Evolutionary conservation across 768 basidiomycete genomes (phyloP).

Genomic region (Amanita jacksonii): DNA sequence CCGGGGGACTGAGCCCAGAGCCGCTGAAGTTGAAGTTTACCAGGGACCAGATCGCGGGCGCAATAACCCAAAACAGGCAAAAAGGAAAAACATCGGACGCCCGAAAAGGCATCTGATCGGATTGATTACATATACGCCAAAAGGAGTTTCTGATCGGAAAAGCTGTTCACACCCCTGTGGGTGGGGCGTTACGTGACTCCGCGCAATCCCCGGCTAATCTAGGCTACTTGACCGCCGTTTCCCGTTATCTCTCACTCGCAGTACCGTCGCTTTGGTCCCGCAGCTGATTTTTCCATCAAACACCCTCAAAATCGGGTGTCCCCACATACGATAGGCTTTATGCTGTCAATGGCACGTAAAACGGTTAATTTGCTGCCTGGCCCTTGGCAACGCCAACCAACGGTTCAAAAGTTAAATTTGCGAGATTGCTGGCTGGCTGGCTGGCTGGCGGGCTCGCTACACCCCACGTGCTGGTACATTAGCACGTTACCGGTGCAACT

Average conservation of each 20-base stretch:
- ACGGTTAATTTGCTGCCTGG: no score
- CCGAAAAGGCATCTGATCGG: conserved; percentile 3
- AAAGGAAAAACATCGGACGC: neutral
- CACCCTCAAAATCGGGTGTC: conserved; percentile 7
- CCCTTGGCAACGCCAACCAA: no score
- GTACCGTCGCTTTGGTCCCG: no score
- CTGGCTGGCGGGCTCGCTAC: no score
- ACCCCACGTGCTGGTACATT: no score
- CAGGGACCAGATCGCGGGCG: conserved; percentile 4
- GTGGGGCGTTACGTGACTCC: conserved; percentile 1
- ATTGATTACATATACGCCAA: conserved; percentile 5
- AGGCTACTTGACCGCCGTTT: neutral
- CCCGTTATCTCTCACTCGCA: neutral
- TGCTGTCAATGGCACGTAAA: no score
- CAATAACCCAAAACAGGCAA: neutral
- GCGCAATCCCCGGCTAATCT: conserved; percentile 3
- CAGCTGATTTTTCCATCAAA: conserved; percentile 3
- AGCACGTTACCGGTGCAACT: no score
- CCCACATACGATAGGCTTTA: no score
- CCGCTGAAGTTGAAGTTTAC: neutral
- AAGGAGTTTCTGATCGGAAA: conserved; percentile 8
- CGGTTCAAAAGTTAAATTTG: no score
- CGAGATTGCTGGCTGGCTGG: no score
- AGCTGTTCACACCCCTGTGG: neutral
- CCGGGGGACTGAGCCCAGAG: conserved; percentile 2